A percentile compares a stretch with the other conserved stretches of the same genome.
Conservation (phyloP, 257 asterid species). For the Nicotiana sylvestris region DNA sequence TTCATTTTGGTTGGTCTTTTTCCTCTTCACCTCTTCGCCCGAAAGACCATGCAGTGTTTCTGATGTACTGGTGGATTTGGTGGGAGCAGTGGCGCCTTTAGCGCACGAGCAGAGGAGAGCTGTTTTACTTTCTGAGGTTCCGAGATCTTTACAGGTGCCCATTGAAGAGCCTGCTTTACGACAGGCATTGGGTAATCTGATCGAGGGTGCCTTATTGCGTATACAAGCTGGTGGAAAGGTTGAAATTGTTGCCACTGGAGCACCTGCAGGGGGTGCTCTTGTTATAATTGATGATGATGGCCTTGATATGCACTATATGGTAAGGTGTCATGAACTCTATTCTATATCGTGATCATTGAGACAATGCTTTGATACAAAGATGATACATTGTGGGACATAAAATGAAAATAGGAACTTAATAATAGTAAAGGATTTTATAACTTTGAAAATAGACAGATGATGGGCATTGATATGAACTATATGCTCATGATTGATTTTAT, state of each 20-base stretch:
- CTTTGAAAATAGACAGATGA: too few species aligned
- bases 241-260: slow-evolving; percentile 60
- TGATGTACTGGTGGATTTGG: slow-evolving; percentile 66
- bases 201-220: slow-evolving; percentile 86
- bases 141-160: slow-evolving; percentile 59
- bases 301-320: slow-evolving; percentile 98
- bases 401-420: not conserved
- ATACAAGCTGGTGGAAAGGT: slow-evolving; percentile 72
- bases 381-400: not conserved
- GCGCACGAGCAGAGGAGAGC: slow-evolving; percentile 63
- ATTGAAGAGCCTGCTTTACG: slow-evolving; percentile 90
- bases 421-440: not conserved
- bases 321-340: slow-evolving; percentile 25
- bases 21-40: slow-evolving; percentile 1
- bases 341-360: slow-evolving; percentile 1
- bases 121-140: slow-evolving; percentile 58
- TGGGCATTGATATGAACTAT: too few species aligned
- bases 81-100: slow-evolving; percentile 76
- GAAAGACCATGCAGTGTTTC: slow-evolving; percentile 69
- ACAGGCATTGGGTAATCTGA: slow-evolving; percentile 89
- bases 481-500: not conserved
- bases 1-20: not conserved
- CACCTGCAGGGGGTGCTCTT: slow-evolving; percentile 91
- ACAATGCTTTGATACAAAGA: not conserved
- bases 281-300: slow-evolving; percentile 90